Base-by-base conservation (phyloP, 495 filamentous ascomycete species). In the Hypoxylon crocopeplum region DNA sequence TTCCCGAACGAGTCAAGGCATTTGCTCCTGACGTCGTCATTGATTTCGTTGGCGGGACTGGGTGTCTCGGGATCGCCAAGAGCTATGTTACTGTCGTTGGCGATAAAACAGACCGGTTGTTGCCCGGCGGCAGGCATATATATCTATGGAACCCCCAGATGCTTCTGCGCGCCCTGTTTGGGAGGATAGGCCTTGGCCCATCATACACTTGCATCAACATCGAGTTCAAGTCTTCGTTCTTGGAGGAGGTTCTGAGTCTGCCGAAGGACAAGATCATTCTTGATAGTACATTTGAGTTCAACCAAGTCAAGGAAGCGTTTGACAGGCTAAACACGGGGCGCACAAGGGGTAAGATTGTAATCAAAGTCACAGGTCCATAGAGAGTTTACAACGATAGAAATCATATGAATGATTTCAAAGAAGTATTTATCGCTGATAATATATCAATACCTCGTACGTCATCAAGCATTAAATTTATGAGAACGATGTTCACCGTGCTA, bases 261-360 rank as follows among this genome's bases (percentile, higher is more conserved):
- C 42, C 29, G 10, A 19, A 17, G 12, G 24, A 30, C 24, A 30
- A 46, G 24, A 30, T 46, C 29, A 17, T 29, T 6, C 30, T 30
- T n/a, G 42, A 46, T 5, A 17, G 24, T 7, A 11, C 30, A 8
- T 29, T 30, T 6, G 24, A 33, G 24, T 33, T 46, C 12, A 24
- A 32, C 16, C 22, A 46, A 19, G 42, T 29, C n/a, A 46, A 32
- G 13, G 42, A 46, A n/a, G 42, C 42, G 24, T 32, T 46, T 41
- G 17, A 41, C 17, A 41, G 11, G 38, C 38, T 41, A 22, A 41
- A 22, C n/a, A 12, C 38, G 3, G 19, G 38, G 5, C 38, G 38
- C 19, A 24, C 8, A 4, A 41, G 19, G 38, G 38, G 38, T 1
- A 41, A 41, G 20, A 10, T 41, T 2, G 38, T 41, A n/a, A n/a